These are phyloP conservation scores for Monocercomonoides exilis DNA, from an alignment of 78 protist species.

Conservation along the genomic window DNA sequence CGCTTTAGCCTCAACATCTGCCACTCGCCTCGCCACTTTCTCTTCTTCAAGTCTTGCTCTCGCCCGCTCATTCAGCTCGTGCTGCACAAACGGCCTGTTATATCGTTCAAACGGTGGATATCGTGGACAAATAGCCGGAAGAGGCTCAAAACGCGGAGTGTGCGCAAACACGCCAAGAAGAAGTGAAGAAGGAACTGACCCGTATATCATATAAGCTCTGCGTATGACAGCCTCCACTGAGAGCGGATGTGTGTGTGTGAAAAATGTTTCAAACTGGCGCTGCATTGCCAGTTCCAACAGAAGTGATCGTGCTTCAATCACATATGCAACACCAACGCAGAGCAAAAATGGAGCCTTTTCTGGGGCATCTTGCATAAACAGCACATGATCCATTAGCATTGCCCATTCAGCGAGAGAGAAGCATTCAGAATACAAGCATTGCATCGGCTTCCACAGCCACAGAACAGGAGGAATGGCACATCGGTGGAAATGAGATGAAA, in stretches of 20 bases:
- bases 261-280: background rate
- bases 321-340: too few relatives aligned
- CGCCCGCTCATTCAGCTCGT: background rate
- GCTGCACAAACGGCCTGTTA: background rate
- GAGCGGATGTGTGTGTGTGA: background rate
- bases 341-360: too few relatives aligned
- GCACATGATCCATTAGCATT: background rate
- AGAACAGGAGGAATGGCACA: background rate
- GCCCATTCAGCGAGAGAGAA: background rate
- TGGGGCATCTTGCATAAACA: background rate
- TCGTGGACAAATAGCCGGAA: background rate
- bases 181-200: background rate
- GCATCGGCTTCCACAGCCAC: background rate
- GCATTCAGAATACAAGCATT: background rate
- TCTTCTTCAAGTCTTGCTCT: background rate
- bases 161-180: too few relatives aligned
- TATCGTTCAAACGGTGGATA: background rate
- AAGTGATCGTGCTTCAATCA: background rate
- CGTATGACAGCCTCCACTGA: background rate
- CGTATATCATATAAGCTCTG: background rate
- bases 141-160: background rate
- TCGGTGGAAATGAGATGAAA: background rate
- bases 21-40: background rate
- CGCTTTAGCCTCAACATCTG: background rate
- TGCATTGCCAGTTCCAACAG: background rate